Percentiles rank a stretch among this genome's conserved stretches.
phyloP scores from a whole-genome alignment of 2,329 filamentous ascomycete genomes.

The Endoconidiophora polonica region DNA sequence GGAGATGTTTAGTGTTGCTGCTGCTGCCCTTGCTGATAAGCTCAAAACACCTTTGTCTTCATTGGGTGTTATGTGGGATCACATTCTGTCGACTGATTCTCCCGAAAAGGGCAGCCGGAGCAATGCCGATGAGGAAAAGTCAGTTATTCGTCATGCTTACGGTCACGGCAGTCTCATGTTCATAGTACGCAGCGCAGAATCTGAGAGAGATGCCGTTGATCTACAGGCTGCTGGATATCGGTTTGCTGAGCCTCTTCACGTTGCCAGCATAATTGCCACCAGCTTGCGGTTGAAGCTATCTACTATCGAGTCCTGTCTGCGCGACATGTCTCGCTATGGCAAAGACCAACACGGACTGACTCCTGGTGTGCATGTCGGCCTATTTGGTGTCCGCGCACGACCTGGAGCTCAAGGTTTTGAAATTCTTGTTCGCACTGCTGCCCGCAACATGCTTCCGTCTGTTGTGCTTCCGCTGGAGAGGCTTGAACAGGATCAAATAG shows the following conservation, averaged over 20 bases:
- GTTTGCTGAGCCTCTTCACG: slow-evolving; percentile 55
- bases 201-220: slow-evolving; percentile 24
- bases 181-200: slow-evolving; percentile 53
- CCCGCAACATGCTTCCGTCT: slow-evolving; percentile 44
- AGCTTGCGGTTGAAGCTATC: slow-evolving; percentile 56
- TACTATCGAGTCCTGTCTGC: slow-evolving; percentile 44
- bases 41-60: slow-evolving; percentile 46
- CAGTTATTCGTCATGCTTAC: slow-evolving; percentile 16
- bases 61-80: slow-evolving; percentile 57
- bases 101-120: background rate
- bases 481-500: slow-evolving; percentile 37
- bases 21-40: slow-evolving; percentile 52
- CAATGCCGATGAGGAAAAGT: slow-evolving; percentile 26
- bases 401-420: slow-evolving; percentile 41
- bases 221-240: slow-evolving; percentile 58
- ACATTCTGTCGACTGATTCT: slow-evolving; percentile 45
- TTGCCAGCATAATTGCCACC: slow-evolving; percentile 49
- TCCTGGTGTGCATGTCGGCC: slow-evolving; percentile 38
- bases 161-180: slow-evolving; percentile 56
- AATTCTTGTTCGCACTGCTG: slow-evolving; percentile 39
- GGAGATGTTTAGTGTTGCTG: slow-evolving; percentile 69
- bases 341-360: slow-evolving; percentile 29
- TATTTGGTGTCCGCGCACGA: slow-evolving; percentile 39
- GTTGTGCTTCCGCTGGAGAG: slow-evolving; percentile 34
- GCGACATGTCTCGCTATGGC: slow-evolving; percentile 45